Conservation (phyloP, 768 basidiomycete genomes). For the Amanita rimosa region DNA sequence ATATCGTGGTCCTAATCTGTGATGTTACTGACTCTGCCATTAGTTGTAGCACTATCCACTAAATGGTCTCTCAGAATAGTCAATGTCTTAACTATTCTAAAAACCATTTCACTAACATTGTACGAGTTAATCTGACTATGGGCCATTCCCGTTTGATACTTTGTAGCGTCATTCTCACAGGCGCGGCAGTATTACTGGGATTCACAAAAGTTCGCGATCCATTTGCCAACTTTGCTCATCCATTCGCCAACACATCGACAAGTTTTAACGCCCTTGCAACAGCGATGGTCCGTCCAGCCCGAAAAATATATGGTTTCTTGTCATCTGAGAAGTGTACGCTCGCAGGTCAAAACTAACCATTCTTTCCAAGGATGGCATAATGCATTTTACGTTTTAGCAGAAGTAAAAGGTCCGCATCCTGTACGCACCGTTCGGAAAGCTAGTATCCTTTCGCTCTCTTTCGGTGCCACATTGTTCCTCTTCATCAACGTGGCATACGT, state of each 20-base stretch:
- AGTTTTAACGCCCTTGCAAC: slow-evolving; percentile 30
- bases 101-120: slow-evolving; percentile 20
- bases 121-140: slow-evolving; percentile 7
- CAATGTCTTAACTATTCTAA: slow-evolving; percentile 19
- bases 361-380: slow-evolving; percentile 22
- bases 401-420: slow-evolving; percentile 27
- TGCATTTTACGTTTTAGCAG: slow-evolving; percentile 34
- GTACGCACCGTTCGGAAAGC: slow-evolving; percentile 34
- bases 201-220: slow-evolving; percentile 42
- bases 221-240: slow-evolving; percentile 40
- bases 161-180: slow-evolving; percentile 34
- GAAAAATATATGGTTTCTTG: background rate
- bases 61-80: slow-evolving; percentile 23
- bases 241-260: slow-evolving; percentile 40
- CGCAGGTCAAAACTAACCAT: slow-evolving; percentile 23
- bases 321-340: slow-evolving; percentile 5
- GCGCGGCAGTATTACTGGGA: slow-evolving; percentile 48
- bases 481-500: slow-evolving; percentile 32
- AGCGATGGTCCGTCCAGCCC: slow-evolving; percentile 15
- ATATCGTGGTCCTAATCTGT: background rate
- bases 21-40: background rate
- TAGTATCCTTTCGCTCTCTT: slow-evolving; percentile 26
- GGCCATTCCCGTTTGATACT: background rate
- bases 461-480: slow-evolving; percentile 32
- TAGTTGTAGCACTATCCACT: slow-evolving; percentile 23